These are phyloP conservation scores for Chenopodium album DNA, from an alignment of 148 eudicot genomes.

Conservation along the genomic window DNA sequence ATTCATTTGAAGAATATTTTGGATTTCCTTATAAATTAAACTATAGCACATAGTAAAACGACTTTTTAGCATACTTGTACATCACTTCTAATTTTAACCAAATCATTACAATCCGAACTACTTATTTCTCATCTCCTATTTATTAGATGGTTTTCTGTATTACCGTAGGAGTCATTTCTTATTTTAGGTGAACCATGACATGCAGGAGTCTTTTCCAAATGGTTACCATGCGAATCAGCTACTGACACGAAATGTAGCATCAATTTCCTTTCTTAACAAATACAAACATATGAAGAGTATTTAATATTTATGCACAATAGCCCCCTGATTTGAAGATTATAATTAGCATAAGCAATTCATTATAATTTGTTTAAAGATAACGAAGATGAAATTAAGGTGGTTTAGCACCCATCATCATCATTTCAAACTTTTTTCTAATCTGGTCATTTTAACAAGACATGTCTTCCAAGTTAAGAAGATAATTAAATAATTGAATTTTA, in stretches of 20 bases:
- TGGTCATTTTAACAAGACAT: constrained; percentile 19
- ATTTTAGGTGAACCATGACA: background rate
- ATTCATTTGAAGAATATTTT: too few species aligned
- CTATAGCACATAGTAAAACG: too few species aligned
- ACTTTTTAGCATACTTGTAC: too few species aligned
- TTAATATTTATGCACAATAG: background rate
- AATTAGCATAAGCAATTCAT: background rate
- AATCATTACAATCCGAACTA: background rate
- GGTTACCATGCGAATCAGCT: background rate
- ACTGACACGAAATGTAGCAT: background rate
- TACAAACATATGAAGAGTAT: background rate
- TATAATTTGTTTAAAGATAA: background rate
- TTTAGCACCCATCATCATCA: constrained; percentile 19
- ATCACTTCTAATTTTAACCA: too few species aligned
- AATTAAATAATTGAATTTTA: background rate
- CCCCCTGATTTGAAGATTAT: background rate
- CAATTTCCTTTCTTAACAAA: background rate
- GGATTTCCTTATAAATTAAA: too few species aligned
- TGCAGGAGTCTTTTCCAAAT: background rate
- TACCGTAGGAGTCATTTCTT: background rate
- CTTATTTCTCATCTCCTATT: too few species aligned
- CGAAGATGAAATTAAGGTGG: background rate
- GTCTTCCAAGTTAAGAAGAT: constrained; percentile 15
- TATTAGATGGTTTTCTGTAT: background rate
- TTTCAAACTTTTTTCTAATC: constrained; percentile 1